Evolutionary conservation across 768 basidiomycete species (phyloP), one percentile per base, ranked within the genome.

Genomic region (Trichaptum fuscoviolaceum): DNA sequence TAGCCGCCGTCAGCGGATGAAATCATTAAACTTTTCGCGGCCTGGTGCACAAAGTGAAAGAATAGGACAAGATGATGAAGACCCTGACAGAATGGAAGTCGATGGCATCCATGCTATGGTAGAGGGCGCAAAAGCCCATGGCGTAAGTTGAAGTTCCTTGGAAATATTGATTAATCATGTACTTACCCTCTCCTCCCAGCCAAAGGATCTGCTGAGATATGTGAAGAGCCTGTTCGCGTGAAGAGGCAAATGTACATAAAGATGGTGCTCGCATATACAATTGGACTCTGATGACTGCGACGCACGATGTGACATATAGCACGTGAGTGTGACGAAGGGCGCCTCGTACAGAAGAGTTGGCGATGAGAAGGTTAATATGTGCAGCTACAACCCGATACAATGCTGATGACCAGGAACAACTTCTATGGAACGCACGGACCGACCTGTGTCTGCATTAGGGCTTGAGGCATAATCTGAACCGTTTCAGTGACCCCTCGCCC

Each of bases 41-140:
- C 77, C 23, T 64, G 67, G 67, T 26, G 60, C 61, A 57, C 59
- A 70, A 73, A 18, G 64, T 66, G 59, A 64, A 59, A 36, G 64
- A 36, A n/a, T 58, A n/a, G 62, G 62, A 67, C 17, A 76, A 72
- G 61, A 58, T 73, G 83, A 83, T 18, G 74, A 78, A 26, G 69
- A 68, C 10, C 67, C 64, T 62, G 69, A 70, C 5, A 65, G 70
- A 52, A 67, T 73, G 15, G 80, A 83, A 26, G 71, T 80, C 26
- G 77, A 81, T 68, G 77, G 79, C 20, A 88, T 93, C 35, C 87
- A 87, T 68, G 86, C 86, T 35, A 92, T 95, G 89, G 85, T 94
- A 6, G 83, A 84, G 17, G 87, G 84, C 5, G 92, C 93, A 6
- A 95, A 95, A 76, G 82, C 75, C 58, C 83, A 81, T 63, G 93